These are phyloP conservation scores for Solanum megistacrolobum DNA, from an alignment of 257 asterid species.

Conservation along the genomic window DNA sequence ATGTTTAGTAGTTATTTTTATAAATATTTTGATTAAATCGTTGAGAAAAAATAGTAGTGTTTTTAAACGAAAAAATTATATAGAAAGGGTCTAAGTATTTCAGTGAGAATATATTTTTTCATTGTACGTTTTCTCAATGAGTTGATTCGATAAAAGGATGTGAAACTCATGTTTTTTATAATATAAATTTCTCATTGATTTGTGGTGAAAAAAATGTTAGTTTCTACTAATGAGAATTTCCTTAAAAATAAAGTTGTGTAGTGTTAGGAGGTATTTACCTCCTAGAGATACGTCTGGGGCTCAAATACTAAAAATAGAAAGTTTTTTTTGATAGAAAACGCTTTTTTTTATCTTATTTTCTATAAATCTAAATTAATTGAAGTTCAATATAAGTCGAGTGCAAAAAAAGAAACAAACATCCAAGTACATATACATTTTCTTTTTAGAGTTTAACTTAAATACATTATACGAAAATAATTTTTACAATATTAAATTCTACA, in stretches of 20 bases:
- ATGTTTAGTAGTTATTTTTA: background rate
- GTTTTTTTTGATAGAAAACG: background rate
- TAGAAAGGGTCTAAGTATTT: background rate
- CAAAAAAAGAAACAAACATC: background rate
- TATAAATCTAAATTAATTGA: background rate
- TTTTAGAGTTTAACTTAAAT: background rate
- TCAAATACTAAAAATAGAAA: background rate
- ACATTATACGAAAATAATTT: background rate
- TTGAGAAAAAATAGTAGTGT: too few species aligned
- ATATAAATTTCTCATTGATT: background rate
- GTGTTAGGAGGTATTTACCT: background rate
- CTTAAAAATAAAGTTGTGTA: background rate
- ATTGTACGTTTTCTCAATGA: accelerated
- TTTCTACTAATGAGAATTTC: background rate
- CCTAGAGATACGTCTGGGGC: background rate
- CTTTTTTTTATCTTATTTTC: background rate
- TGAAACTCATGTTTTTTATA: too few species aligned
- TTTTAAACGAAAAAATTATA: background rate
- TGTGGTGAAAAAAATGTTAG: background rate
- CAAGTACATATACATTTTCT: background rate
- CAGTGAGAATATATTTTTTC: background rate
- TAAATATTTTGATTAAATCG: accelerated
- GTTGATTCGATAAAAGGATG: accelerated
- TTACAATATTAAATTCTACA: background rate
- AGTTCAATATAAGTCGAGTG: background rate